A percentile compares a stretch with the other conserved stretches of the same genome.
Conservation (phyloP, 345 rosid species). For the Syzygium oleosum region DNA sequence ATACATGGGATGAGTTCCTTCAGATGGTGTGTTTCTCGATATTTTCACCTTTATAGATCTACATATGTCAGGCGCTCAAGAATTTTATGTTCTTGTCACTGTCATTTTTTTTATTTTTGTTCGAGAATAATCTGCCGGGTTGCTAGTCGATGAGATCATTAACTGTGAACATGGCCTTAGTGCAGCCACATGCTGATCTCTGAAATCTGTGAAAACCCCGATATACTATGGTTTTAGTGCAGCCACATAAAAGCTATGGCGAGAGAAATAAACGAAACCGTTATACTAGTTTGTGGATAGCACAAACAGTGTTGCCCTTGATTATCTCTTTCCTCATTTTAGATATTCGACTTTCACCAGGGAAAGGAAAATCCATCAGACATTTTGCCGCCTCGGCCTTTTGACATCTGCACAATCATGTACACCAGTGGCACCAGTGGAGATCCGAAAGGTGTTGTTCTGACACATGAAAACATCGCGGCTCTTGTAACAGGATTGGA, state of each 20-base stretch:
- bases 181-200: neutral
- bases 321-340: neutral
- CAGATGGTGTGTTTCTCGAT: constrained; percentile 39
- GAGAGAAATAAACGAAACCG: neutral
- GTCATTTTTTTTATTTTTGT: neutral
- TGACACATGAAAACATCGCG: constrained; percentile 71
- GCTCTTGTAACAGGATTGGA: constrained; percentile 58
- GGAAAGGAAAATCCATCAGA: constrained; percentile 56
- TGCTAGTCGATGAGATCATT: neutral
- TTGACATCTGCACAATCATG: constrained; percentile 80
- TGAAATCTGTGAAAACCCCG: neutral
- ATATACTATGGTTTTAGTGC: neutral
- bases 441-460: constrained; percentile 90
- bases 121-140: neutral
- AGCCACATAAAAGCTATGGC: neutral
- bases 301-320: neutral
- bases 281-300: neutral
- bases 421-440: constrained; percentile 99
- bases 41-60: neutral
- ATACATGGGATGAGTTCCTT: constrained; percentile 78
- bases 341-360: constrained; percentile 17
- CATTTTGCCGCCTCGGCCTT: constrained; percentile 50
- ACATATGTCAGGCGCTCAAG: neutral
- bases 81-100: neutral
- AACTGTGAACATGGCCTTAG: neutral